Evolutionary conservation across 225 moss, liverwort and hornwort genomes (phyloP), one percentile per base, ranked within the genome.

Genomic region (Pseudisothecium myosuroides): DNA sequence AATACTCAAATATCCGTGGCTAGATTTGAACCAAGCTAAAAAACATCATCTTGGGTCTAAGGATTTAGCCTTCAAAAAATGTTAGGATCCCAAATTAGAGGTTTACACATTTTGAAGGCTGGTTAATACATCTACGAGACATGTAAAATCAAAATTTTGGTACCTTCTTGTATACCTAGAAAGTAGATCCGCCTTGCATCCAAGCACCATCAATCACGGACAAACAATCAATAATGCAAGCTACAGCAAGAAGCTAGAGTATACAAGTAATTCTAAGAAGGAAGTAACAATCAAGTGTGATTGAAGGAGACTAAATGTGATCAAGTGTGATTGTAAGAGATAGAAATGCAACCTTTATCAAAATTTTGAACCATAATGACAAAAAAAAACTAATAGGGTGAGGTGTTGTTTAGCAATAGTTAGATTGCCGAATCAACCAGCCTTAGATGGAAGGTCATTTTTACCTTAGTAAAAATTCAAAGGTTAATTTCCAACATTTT

Each of bases 361-460:
- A 71, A 41, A 26, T 41, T 71, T 41, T 41, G 9, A 71, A 71
- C 15, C 2, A 71, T 0, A 0, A 0, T 71, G 43, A 71, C 0
- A 0, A 71, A 39, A 13, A 3, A 26, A 5, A 24, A 6, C 26
- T 71, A 41, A 14, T 5, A 72, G 3, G 6, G 2, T 27, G 27
- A 0, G 0, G 16, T 0, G 3, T 0, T 0, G 0, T 9, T 43
- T 71, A 3, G 1, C 4, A 41, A 9, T 69, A 39, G 13, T 13
- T 39, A n/a, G 23, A 0, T 26, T 71, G 10, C 2, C 5, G 0
- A n/a, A 0, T 24, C 1, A 0, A 0, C 0, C 13, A 4, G 8
- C 41, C 26, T 71, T 71, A 8, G 14, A 0, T 71, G 0, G 8
- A 26, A 1, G 14, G 6, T 41, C 7, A 41, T 7, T 3, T 0